A percentile compares a stretch with the other conserved stretches of the same genome.
Conservation (phyloP, 176 grass and related monocot species). For the Musa schizocarpa region DNA sequence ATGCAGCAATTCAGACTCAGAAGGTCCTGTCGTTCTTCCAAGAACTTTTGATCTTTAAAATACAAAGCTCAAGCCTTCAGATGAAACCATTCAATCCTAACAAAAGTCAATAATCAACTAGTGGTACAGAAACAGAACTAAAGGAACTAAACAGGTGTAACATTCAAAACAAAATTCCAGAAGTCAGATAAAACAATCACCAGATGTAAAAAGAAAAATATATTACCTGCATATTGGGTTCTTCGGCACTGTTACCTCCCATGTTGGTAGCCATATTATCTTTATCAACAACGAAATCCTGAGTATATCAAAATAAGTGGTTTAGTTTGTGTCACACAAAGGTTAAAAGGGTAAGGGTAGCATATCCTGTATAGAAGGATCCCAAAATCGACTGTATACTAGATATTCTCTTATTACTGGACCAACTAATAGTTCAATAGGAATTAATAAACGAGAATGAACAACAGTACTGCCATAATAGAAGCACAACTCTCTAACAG, state of each 20-base stretch:
- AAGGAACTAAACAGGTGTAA: background rate
- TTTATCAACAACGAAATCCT: conserved; percentile 88
- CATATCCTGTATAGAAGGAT: background rate
- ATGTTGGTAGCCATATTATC: conserved; percentile 60
- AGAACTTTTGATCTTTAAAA: too few species aligned
- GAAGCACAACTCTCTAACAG: too few species aligned
- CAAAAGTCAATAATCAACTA: too few species aligned
- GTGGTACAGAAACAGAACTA: too few species aligned
- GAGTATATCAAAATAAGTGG: conserved; percentile 17
- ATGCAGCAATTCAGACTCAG: too few species aligned
- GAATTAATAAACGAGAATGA: background rate
- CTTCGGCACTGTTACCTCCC: conserved; percentile 27
- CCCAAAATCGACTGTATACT: too few species aligned
- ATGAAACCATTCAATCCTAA: too few species aligned
- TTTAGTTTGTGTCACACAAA: background rate
- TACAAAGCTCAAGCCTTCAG: too few species aligned
- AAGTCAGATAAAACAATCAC: background rate
- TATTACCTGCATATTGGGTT: conserved; percentile 44
- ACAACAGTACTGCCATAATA: background rate
- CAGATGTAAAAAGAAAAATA: background rate
- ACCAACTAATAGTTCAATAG: too few species aligned
- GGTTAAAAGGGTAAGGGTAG: conserved; percentile 18
- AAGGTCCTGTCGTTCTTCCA: too few species aligned
- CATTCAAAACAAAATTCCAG: conserved; percentile 13
- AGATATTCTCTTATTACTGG: too few species aligned